A percentile compares a stretch with the other conserved stretches of the same genome.
Conservation (phyloP, 352 stramenopile genomes). For the Thraustochytrium striatum region DNA sequence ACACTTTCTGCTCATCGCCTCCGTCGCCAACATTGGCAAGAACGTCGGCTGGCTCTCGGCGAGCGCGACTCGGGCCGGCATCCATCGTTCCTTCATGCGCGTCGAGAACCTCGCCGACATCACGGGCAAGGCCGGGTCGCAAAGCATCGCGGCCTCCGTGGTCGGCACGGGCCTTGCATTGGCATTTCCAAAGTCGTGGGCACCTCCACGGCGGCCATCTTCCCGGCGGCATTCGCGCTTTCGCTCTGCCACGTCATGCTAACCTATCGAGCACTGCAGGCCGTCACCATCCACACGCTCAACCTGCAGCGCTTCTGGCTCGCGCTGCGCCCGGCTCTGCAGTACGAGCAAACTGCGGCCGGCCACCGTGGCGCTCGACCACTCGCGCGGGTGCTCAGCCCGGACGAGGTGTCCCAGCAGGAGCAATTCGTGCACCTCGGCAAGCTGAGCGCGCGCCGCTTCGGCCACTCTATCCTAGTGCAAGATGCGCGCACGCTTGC, state of each 20-base stretch:
- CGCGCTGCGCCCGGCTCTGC: background rate
- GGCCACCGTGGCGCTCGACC: background rate
- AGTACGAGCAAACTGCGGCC: background rate
- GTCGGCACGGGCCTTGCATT: conserved; percentile 57
- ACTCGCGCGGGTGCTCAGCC: background rate
- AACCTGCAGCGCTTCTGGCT: conserved; percentile 41
- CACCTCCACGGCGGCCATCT: background rate
- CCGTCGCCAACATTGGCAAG: conserved; percentile 79
- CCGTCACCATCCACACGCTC: conserved; percentile 23
- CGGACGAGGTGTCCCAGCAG: background rate
- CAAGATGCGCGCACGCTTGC: background rate
- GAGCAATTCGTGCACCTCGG: conserved; percentile 39
- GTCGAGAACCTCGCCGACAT: conserved; percentile 89
- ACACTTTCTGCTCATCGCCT: conserved; percentile 78
- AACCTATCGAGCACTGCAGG: background rate
- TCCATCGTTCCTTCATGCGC: conserved; percentile 85
- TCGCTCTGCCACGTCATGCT: background rate
- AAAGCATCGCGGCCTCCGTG: conserved; percentile 86
- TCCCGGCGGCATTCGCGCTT: background rate
- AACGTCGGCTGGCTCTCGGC: conserved; percentile 92
- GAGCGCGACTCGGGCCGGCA: conserved; percentile 81
- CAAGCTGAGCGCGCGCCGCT: background rate
- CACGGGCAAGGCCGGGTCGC: conserved; percentile 88
- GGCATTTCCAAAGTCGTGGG: conserved; percentile 1
- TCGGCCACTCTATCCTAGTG: background rate